Base-by-base conservation (phyloP, 257 asterid species). In the Galeopsis tetrahit region DNA sequence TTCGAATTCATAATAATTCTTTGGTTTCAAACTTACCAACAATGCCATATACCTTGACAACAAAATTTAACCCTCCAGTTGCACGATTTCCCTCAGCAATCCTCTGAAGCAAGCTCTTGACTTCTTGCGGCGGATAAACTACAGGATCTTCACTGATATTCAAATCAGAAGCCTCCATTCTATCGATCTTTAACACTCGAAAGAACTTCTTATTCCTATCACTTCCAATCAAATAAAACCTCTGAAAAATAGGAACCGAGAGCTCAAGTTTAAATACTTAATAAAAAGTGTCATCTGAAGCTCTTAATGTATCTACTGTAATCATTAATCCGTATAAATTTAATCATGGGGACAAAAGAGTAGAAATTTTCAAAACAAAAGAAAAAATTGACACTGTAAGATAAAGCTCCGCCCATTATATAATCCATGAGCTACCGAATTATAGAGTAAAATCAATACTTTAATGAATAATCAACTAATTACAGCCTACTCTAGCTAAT, bases 141-240 rank as follows among this genome's bases (percentile, higher is more conserved):
- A 95, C 98, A 28, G 99, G 98, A 80, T 95, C 98, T 85, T 95
- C 97, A 35, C 97, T 95, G 66, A 90, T 90, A 84, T 90, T 95
- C 68, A 92, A 87, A 57, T 92, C 97, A 39, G 99, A 92, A 55
- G 96, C 86, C 82, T 95, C 98, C 99, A 95, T 92, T 72, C 98
- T 83, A 63, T 95, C 99, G 63, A 95, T 88, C 86, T 95, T 95
- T 33, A 95, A 67, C 75, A 95, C 98, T 77, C 99, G 82, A 72
- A 90, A 95, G 73, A 82, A 85, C 77, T 81, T 84, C 83, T 92
- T 89, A 77, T 90, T 81, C 82, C 90, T 89, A 78, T 92, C 98
- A 86, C 99, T 95, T 72, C 99, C 98, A 78, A 95, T 92, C 84
- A 95, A 81, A 80, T 95, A 95, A 82, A 81, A 92, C 89, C 97